Percentiles rank a stretch among this genome's conserved stretches.
phyloP scores from a whole-genome alignment of 1,284 basidiomycete genomes.

The Pascua sp. region DNA sequence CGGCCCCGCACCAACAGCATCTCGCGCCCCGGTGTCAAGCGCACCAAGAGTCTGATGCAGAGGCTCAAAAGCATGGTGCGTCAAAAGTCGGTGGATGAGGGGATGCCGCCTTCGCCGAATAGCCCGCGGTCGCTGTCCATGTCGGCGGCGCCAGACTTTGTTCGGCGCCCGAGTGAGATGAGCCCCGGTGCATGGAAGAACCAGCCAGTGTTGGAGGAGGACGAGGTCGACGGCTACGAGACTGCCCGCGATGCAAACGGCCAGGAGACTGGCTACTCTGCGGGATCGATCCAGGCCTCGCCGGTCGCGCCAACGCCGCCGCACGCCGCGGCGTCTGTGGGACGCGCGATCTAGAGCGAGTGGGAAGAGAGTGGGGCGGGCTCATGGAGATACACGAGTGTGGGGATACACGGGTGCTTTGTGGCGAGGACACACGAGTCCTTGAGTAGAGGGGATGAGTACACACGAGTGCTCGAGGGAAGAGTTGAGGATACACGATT shows the following conservation, averaged over 20 bases:
- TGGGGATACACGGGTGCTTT: no score
- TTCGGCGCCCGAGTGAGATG: neutral
- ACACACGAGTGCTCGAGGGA: no score
- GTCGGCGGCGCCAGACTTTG: constrained; percentile 12
- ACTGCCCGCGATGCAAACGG: neutral
- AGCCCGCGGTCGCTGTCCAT: constrained; percentile 21
- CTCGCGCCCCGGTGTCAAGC: constrained; percentile 34
- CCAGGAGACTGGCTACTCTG: neutral
- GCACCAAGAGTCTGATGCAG: constrained; percentile 51
- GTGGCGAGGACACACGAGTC: no score
- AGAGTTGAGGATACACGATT: no score
- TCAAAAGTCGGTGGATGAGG: constrained; percentile 15
- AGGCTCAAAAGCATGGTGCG: constrained; percentile 51
- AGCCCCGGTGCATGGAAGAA: constrained; percentile 4
- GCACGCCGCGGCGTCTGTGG: no score
- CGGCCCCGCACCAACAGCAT: neutral
- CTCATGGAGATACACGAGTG: no score
- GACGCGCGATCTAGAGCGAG: no score
- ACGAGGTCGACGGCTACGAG: neutral
- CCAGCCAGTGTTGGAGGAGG: constrained; percentile 9
- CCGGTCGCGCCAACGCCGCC: neutral
- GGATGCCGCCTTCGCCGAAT: neutral
- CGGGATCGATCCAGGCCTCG: neutral
- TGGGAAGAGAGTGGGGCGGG: no score
- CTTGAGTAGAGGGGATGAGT: no score